These are phyloP conservation scores for Spatholobus suberectus DNA, from an alignment of 306 rosid genomes.

Conservation along the genomic window DNA sequence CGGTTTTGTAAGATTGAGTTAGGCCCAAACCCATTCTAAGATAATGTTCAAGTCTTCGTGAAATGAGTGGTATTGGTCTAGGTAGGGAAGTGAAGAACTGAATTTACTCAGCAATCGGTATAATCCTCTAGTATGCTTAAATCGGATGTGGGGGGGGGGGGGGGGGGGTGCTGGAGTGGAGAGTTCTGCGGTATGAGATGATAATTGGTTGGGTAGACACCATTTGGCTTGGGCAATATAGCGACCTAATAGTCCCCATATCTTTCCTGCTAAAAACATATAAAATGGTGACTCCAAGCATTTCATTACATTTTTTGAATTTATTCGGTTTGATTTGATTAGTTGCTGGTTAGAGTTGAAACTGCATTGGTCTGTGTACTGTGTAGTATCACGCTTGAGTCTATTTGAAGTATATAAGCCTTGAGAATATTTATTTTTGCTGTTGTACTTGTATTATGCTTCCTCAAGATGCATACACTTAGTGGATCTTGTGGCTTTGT, in stretches of 20 bases:
- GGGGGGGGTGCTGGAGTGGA: no score
- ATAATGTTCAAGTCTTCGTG: constrained; percentile 29
- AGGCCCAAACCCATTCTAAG: no score
- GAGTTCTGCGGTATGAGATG: neutral
- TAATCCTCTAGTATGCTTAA: neutral
- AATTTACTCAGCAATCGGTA: neutral
- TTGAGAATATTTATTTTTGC: neutral
- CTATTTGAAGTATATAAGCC: neutral
- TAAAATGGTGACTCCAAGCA: neutral
- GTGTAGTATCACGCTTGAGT: neutral
- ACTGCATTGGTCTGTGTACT: neutral
- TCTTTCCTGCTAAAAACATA: neutral
- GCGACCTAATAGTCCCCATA: neutral
- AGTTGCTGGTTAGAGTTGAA: constrained; percentile 32
- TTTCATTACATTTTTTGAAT: neutral
- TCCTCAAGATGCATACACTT: neutral
- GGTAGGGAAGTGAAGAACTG: constrained; percentile 1
- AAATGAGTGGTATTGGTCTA: neutral
- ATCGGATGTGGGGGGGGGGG: neutral
- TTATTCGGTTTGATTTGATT: neutral
- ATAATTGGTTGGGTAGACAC: neutral
- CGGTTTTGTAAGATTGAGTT: no score
- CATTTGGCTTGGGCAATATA: no score
- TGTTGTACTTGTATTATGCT: neutral
- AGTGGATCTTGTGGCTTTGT: neutral